A percentile compares a stretch with the other conserved stretches of the same genome.
phyloP scores from a whole-genome alignment of 2,329 filamentous ascomycete species.

The Allantophomopsis cytisporea region DNA sequence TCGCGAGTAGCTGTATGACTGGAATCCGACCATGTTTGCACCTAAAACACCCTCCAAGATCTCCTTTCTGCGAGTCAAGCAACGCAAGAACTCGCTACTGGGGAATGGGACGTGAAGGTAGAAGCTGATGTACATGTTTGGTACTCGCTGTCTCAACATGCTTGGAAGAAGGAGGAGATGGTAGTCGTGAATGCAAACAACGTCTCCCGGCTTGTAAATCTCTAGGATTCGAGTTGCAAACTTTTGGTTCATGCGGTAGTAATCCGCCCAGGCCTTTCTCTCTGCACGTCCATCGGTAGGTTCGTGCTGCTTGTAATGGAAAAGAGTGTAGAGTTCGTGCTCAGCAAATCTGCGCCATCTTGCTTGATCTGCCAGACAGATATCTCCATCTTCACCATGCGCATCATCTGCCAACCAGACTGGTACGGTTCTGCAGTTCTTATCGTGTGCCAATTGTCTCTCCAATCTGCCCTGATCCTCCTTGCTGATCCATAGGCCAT shows the following conservation, averaged over 20 bases:
- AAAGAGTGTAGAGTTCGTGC: slow-evolving; percentile 80
- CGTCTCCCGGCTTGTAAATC: slow-evolving; percentile 82
- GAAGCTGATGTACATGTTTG: slow-evolving; percentile 88
- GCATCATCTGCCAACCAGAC: slow-evolving; percentile 85
- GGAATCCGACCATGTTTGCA: slow-evolving; percentile 87
- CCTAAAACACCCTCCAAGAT: slow-evolving; percentile 81
- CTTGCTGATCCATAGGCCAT: slow-evolving; percentile 58
- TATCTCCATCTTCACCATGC: slow-evolving; percentile 45
- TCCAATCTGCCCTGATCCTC: slow-evolving; percentile 64
- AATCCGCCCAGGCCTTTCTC: slow-evolving; percentile 79
- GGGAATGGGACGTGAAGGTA: slow-evolving; percentile 92
- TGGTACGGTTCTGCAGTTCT: slow-evolving; percentile 67
- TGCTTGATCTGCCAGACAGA: slow-evolving; percentile 66
- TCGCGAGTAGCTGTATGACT: slow-evolving; percentile 87
- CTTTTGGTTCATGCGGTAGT: slow-evolving; percentile 82
- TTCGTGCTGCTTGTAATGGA: slow-evolving; percentile 93
- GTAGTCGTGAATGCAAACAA: slow-evolving; percentile 89
- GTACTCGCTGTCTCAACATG: slow-evolving; percentile 72
- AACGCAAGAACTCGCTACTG: slow-evolving; percentile 89
- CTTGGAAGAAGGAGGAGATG: slow-evolving; percentile 82
- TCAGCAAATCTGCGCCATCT: slow-evolving; percentile 87
- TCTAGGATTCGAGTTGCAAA: slow-evolving; percentile 84
- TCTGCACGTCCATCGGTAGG: slow-evolving; percentile 75
- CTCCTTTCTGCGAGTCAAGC: slow-evolving; percentile 77
- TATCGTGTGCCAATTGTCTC: slow-evolving; percentile 55